These are phyloP conservation scores for Verruconis gallopava DNA, from an alignment of 2,329 filamentous ascomycete genomes.

Conservation along the genomic window DNA sequence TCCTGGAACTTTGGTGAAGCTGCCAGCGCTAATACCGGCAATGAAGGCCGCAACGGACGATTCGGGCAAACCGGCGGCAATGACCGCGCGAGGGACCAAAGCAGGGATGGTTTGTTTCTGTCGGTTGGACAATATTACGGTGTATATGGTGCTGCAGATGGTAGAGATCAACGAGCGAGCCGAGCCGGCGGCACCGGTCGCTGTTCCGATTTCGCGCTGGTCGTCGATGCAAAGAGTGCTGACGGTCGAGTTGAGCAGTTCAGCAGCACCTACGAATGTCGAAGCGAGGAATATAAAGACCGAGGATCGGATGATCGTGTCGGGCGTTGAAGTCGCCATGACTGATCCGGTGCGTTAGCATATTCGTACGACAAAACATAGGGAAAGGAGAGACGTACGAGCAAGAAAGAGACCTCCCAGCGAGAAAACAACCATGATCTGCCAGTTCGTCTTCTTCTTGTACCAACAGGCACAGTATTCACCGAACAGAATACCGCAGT, in stretches of 20 bases:
- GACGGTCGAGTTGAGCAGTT: slow-evolving; percentile 12
- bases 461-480: slow-evolving; percentile 10
- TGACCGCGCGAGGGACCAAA: slow-evolving; percentile 22
- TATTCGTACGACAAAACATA: too few species aligned
- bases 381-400: slow-evolving; percentile 10
- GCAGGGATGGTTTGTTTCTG: slow-evolving; percentile 24
- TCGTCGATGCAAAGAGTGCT: slow-evolving; percentile 14
- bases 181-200: slow-evolving; percentile 13
- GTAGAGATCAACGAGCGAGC: slow-evolving; percentile 13
- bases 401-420: slow-evolving; percentile 13
- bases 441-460: slow-evolving; percentile 12
- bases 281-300: slow-evolving; percentile 13
- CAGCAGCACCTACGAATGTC: slow-evolving; percentile 13
- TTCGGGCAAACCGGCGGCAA: slow-evolving; percentile 25
- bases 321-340: slow-evolving; percentile 11
- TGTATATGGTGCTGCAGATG: slow-evolving; percentile 23
- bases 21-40: slow-evolving; percentile 18
- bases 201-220: slow-evolving; percentile 14
- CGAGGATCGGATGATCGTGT: slow-evolving; percentile 11
- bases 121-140: slow-evolving; percentile 27
- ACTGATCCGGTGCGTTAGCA: neutral
- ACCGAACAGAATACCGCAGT: slow-evolving; percentile 13
- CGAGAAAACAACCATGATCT: slow-evolving; percentile 13
- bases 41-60: slow-evolving; percentile 22
- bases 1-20: slow-evolving; percentile 20